Evolutionary conservation across 129 eudicot species (phyloP).

Genomic region (sunflower (Helianthus annuus)): DNA sequence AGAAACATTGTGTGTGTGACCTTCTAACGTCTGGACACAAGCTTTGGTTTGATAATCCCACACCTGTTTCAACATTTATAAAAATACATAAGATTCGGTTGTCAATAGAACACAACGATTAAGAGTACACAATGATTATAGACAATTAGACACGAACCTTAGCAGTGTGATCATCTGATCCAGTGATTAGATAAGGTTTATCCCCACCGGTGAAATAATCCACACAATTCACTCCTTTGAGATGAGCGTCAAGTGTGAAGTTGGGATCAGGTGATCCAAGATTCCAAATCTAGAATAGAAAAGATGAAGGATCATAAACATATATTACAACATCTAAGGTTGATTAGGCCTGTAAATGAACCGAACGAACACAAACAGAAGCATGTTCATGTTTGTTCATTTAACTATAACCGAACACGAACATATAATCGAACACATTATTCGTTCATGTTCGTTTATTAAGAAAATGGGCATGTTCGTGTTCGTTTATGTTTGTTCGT

Average conservation of each 20-base stretch:
- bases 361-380: too few relatives aligned
- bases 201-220: constrained; percentile 70
- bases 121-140: constrained; percentile 8
- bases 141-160: constrained; percentile 44
- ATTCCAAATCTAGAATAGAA: constrained; percentile 63
- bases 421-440: too few relatives aligned
- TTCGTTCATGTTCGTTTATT: too few relatives aligned
- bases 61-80: constrained; percentile 43
- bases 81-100: constrained; percentile 2
- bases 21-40: constrained; percentile 78
- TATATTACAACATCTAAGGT: constrained; percentile 2
- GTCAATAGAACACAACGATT: not conserved
- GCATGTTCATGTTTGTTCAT: too few relatives aligned
- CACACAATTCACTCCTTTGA: constrained; percentile 81
- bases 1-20: constrained; percentile 79
- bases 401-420: too few relatives aligned
- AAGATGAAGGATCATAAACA: constrained; percentile 5
- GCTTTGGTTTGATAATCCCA: constrained; percentile 73
- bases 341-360: too few relatives aligned
- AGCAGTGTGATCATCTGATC: constrained; percentile 90
- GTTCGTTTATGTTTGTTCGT: too few relatives aligned
- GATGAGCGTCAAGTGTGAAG: constrained; percentile 67
- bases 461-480: too few relatives aligned
- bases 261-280: constrained; percentile 72
- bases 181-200: constrained; percentile 65